Percentiles rank a stretch among this genome's conserved stretches.
Evolutionary conservation across 176 grass and related monocot genomes (phyloP).

Genomic region (Melocanna baccifera): DNA sequence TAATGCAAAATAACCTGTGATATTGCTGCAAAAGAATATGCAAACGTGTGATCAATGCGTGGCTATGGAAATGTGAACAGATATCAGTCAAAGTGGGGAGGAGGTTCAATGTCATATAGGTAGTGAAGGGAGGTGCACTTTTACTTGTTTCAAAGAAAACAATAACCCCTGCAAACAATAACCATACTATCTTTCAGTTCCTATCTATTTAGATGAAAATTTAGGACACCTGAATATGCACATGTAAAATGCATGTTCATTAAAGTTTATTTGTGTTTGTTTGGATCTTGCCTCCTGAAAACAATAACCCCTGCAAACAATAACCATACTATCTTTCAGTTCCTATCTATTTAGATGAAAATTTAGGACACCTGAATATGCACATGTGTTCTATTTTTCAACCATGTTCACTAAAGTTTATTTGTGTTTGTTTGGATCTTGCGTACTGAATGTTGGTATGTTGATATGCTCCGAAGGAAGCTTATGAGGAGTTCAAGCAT

Average conservation of each 20-base stretch:
- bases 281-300: conserved; percentile 21
- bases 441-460: conserved; percentile 28
- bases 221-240: not conserved
- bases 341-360: conserved; percentile 1
- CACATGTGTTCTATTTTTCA: not conserved
- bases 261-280: conserved; percentile 16
- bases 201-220: not conserved
- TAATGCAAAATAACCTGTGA: not conserved
- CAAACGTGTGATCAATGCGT: not conserved
- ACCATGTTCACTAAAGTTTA: not conserved
- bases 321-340: not conserved
- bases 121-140: not conserved
- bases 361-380: not conserved
- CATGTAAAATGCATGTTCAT: conserved; percentile 3
- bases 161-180: not conserved
- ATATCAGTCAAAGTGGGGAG: no score
- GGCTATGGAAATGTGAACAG: not conserved
- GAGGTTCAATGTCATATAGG: not conserved
- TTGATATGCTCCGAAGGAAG: conserved; percentile 69
- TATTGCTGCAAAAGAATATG: not conserved
- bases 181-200: not conserved
- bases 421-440: conserved; percentile 25
- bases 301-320: not conserved
- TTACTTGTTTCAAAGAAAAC: not conserved
- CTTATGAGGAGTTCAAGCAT: conserved; percentile 99